Evolutionary conservation across 1,139 yeast species (phyloP).

Genomic region (Lodderomyces margitis): DNA sequence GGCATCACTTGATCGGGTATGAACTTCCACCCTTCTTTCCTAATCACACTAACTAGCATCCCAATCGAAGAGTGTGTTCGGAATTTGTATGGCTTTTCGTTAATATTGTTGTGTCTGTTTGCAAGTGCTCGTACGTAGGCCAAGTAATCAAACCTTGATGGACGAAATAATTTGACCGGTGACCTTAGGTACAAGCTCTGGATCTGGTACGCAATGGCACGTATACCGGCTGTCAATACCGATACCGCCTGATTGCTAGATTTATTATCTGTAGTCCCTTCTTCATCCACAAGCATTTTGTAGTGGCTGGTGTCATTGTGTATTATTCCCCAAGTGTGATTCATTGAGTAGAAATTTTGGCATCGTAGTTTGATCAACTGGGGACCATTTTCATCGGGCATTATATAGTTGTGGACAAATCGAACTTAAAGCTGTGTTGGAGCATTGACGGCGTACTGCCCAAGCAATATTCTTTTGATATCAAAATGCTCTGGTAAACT

Average conservation of each 20-base stretch:
- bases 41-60: conserved; percentile 65
- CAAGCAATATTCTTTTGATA: too few species aligned
- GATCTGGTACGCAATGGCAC: conserved; percentile 79
- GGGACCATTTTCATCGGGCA: not conserved
- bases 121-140: conserved; percentile 61
- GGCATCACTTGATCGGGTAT: conserved; percentile 84
- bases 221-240: conserved; percentile 71
- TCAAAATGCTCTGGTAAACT: too few species aligned
- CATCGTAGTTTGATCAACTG: not conserved
- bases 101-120: conserved; percentile 45
- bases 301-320: not conserved
- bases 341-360: not conserved
- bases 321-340: not conserved
- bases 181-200: conserved; percentile 78
- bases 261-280: not conserved
- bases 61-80: conserved; percentile 79
- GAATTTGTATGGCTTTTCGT: conserved; percentile 60
- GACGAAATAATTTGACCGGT: conserved; percentile 82
- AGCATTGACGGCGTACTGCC: not conserved
- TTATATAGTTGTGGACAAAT: not conserved
- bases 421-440: not conserved
- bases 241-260: conserved; percentile 39
- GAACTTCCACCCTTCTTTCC: conserved; percentile 81
- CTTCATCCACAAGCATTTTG: not conserved
- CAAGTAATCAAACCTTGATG: conserved; percentile 84